Evolutionary conservation across 2,329 filamentous ascomycete genomes (phyloP).

Genomic region (Helotiales sp.): DNA sequence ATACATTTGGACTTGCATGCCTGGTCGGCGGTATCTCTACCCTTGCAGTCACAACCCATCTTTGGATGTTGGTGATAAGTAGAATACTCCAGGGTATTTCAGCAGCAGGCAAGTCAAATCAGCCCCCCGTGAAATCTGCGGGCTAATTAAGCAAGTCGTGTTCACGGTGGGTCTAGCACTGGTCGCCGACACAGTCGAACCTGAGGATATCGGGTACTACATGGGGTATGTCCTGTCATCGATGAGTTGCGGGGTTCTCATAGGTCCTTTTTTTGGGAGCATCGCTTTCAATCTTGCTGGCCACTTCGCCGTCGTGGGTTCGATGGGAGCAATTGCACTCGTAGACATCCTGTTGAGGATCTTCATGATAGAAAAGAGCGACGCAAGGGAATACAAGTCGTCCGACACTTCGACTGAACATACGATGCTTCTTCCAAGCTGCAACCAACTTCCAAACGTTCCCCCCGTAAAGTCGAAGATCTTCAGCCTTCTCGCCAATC

Average conservation of each 20-base stretch:
- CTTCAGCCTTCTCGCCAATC: slow-evolving; percentile 7
- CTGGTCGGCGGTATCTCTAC: background rate
- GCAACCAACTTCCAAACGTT: background rate
- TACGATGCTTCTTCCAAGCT: slow-evolving; percentile 39
- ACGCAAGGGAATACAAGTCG: slow-evolving; percentile 50
- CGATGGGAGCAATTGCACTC: slow-evolving; percentile 56
- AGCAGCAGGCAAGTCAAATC: slow-evolving; percentile 50
- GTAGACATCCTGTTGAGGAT: slow-evolving; percentile 64
- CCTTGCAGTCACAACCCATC: background rate
- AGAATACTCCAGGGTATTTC: slow-evolving; percentile 70
- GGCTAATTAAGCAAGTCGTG: slow-evolving; percentile 52
- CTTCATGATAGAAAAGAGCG: slow-evolving; percentile 64
- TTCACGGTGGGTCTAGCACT: slow-evolving; percentile 75
- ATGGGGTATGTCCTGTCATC: slow-evolving; percentile 57
- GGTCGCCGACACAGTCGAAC: slow-evolving; percentile 71
- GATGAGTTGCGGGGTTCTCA: slow-evolving; percentile 66
- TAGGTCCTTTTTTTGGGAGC: slow-evolving; percentile 65
- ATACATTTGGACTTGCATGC: slow-evolving; percentile 14
- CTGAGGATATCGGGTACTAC: slow-evolving; percentile 61
- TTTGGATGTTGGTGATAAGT: slow-evolving; percentile 56
- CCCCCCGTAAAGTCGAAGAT: background rate
- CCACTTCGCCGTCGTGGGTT: slow-evolving; percentile 60
- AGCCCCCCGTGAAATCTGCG: background rate
- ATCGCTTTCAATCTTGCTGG: slow-evolving; percentile 60
- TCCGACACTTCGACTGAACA: slow-evolving; percentile 41